Evolutionary conservation across 2,329 filamentous ascomycete species (phyloP).

Genomic region (Hymenoscyphus fraxineus): DNA sequence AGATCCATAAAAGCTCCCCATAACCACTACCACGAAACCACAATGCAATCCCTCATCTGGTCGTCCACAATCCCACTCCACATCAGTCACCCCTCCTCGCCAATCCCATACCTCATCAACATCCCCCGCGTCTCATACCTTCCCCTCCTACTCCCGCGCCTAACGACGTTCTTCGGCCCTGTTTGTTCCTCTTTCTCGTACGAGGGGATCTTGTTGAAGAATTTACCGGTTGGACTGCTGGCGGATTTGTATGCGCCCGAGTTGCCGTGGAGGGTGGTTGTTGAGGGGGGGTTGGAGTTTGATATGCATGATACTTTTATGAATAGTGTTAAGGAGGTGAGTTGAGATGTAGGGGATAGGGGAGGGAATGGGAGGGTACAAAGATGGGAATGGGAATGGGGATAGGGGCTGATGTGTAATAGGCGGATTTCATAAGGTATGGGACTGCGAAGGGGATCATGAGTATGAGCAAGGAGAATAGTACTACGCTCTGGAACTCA

Average conservation of each 20-base stretch:
- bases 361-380: too few relatives aligned
- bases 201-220: constrained; percentile 65
- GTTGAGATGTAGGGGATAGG: background rate
- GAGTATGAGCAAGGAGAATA: constrained; percentile 66
- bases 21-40: background rate
- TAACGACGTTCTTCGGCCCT: constrained; percentile 63
- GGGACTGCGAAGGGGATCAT: constrained; percentile 69
- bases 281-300: constrained; percentile 54
- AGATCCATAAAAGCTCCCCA: background rate
- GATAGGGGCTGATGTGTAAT: background rate
- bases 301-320: constrained; percentile 59
- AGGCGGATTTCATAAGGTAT: constrained; percentile 61
- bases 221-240: constrained; percentile 65
- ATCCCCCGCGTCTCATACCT: constrained; percentile 66
- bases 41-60: constrained; percentile 35
- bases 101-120: constrained; percentile 45
- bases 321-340: constrained; percentile 63
- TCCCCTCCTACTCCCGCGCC: constrained; percentile 57
- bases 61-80: constrained; percentile 33
- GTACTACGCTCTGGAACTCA: constrained; percentile 61
- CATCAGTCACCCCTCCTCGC: constrained; percentile 32
- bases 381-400: background rate
- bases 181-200: constrained; percentile 53
- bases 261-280: constrained; percentile 59
- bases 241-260: constrained; percentile 58